Evolutionary conservation across 768 basidiomycete species (phyloP).

Genomic region (Hypholoma fasciculare): DNA sequence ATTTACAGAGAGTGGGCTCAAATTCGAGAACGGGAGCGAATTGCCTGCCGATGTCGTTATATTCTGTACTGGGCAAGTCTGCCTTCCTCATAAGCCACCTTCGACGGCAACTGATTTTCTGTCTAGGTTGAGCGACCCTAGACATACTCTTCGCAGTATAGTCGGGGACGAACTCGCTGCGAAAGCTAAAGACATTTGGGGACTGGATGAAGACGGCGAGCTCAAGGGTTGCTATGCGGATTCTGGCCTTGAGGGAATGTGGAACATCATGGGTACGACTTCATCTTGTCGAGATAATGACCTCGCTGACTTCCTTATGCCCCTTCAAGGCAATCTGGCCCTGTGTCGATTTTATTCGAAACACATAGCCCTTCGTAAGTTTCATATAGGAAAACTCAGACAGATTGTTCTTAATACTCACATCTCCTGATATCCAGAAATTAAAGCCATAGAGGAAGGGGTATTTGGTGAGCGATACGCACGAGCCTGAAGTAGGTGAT

Average conservation of each 20-base stretch:
- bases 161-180: constrained; percentile 46
- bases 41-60: constrained; percentile 55
- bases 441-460: constrained; percentile 54
- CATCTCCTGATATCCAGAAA: constrained; percentile 37
- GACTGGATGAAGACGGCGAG: constrained; percentile 66
- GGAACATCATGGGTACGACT: constrained; percentile 57
- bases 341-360: constrained; percentile 61
- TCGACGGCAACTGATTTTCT: neutral
- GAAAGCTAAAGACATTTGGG: constrained; percentile 59
- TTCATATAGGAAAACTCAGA: neutral
- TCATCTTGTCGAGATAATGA: neutral
- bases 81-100: neutral
- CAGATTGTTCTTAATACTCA: neutral
- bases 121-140: constrained; percentile 45
- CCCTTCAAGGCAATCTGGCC: constrained; percentile 41
- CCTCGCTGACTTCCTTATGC: neutral
- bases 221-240: constrained; percentile 49
- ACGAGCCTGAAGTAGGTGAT: too few relatives aligned
- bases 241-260: constrained; percentile 51
- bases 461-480: constrained; percentile 9
- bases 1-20: constrained; percentile 43
- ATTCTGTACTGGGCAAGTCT: constrained; percentile 56
- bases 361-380: constrained; percentile 63
- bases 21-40: constrained; percentile 48
- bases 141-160: constrained; percentile 37